phyloP scores from a whole-genome alignment of 768 basidiomycete species.

The Amanita exitialis region DNA sequence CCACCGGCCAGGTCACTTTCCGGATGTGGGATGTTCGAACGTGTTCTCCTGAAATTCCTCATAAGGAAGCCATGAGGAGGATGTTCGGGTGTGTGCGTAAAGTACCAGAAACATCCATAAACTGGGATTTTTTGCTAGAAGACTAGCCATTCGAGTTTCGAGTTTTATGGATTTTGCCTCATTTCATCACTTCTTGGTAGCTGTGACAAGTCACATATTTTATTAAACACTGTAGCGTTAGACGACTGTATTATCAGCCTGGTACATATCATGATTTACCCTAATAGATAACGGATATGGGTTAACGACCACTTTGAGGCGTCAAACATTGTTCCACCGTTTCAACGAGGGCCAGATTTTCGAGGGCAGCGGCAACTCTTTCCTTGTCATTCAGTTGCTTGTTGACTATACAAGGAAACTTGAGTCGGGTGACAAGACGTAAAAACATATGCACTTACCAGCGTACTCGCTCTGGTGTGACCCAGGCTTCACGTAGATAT shows the following conservation, averaged over 20 bases:
- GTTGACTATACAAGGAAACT: slow-evolving; percentile 52
- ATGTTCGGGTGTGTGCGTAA: slow-evolving; percentile 52
- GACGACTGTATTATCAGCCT: slow-evolving; percentile 2
- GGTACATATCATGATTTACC: neutral
- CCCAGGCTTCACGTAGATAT: slow-evolving; percentile 87
- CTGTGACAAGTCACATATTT: neutral
- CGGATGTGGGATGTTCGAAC: slow-evolving; percentile 75
- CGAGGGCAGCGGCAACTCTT: slow-evolving; percentile 91
- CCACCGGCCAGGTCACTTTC: slow-evolving; percentile 53
- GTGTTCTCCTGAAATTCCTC: slow-evolving; percentile 49
- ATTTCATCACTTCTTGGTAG: slow-evolving; percentile 1
- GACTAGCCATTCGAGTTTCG: slow-evolving; percentile 28
- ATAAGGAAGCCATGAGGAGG: slow-evolving; percentile 54
- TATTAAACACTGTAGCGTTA: slow-evolving; percentile 2
- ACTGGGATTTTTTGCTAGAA: slow-evolving; percentile 77
- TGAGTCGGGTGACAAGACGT: neutral
- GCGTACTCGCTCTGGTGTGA: slow-evolving; percentile 93
- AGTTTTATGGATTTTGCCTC: slow-evolving; percentile 5
- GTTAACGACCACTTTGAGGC: neutral
- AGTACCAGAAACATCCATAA: slow-evolving; percentile 43
- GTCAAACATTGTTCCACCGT: slow-evolving; percentile 60
- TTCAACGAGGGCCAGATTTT: slow-evolving; percentile 79
- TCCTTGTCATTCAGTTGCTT: slow-evolving; percentile 99
- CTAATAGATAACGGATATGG: neutral
- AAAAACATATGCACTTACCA: slow-evolving; percentile 33